Percentiles rank a stretch among this genome's conserved stretches.
Evolutionary conservation across 805 yeast genomes (phyloP).

Genomic region (Kuraishia cidri): DNA sequence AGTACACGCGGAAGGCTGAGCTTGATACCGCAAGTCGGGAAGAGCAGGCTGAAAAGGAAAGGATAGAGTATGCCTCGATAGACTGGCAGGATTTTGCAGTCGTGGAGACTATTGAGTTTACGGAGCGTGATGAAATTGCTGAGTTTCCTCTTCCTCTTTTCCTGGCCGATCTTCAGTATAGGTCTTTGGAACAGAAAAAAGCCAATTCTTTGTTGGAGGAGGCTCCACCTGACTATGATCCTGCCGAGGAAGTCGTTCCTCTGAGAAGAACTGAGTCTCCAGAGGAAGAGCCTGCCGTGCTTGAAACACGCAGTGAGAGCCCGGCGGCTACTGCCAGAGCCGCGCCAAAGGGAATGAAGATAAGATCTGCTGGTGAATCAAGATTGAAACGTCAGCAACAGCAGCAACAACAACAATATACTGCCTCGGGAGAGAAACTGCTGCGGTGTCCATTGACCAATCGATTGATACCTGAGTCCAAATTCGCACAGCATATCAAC

Average conservation of each 20-base stretch:
- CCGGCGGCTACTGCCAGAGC: conserved; percentile 6
- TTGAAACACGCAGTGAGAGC: neutral
- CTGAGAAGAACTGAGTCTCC: conserved; percentile 2
- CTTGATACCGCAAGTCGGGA: conserved; percentile 18
- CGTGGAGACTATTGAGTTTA: conserved; percentile 61
- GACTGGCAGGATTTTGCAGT: conserved; percentile 84
- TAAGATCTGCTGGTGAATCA: conserved; percentile 65
- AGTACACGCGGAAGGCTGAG: conserved; percentile 28
- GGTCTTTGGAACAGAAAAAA: conserved; percentile 49
- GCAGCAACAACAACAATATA: conserved; percentile 6
- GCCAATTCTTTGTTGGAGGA: conserved; percentile 26
- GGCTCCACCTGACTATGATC: conserved; percentile 29
- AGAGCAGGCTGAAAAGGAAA: conserved; percentile 26
- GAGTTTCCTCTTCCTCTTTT: conserved; percentile 48
- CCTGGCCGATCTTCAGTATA: conserved; percentile 47
- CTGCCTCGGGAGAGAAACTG: conserved; percentile 15
- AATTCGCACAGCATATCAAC: conserved; percentile 65
- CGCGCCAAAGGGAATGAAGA: conserved; percentile 44
- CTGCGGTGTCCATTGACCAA: conserved; percentile 79
- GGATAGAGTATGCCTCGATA: conserved; percentile 57
- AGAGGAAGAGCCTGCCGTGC: conserved; percentile 4
- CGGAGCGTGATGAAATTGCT: conserved; percentile 47
- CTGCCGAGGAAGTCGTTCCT: conserved; percentile 4
- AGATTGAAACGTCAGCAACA: conserved; percentile 28
- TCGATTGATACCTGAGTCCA: conserved; percentile 55